A percentile compares a stretch with the other conserved stretches of the same genome.
phyloP scores from a whole-genome alignment of 257 asterid genomes.

The Ligustrum vulgare region DNA sequence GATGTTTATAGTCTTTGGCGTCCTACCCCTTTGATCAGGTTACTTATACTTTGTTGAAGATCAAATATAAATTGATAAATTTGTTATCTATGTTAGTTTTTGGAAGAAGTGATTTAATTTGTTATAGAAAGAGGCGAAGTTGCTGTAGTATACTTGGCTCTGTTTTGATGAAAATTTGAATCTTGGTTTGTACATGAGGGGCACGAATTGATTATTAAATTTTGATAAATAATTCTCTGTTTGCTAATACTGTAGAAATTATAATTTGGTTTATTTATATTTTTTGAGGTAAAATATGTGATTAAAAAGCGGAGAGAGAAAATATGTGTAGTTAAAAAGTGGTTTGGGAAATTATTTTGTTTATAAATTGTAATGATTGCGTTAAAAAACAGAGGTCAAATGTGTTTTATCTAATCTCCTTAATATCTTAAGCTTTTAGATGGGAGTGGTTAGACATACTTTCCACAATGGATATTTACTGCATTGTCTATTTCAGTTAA shows the following conservation, averaged over 20 bases:
- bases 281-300: no score
- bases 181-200: background rate
- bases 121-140: background rate
- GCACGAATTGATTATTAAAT: background rate
- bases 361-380: no score
- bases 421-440: background rate
- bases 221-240: background rate
- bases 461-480: background rate
- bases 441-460: background rate
- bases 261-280: no score
- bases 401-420: no score
- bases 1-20: constrained; percentile 92
- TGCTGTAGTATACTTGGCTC: background rate
- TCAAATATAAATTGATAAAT: background rate
- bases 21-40: constrained; percentile 96
- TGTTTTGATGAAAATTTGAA: no score
- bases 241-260: no score
- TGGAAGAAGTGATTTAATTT: background rate
- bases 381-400: no score
- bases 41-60: background rate
- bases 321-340: no score
- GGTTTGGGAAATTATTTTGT: no score
- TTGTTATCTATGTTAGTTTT: background rate
- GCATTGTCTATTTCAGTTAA: background rate
- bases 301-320: no score